phyloP scores from a whole-genome alignment of 2,329 filamentous ascomycete species.

The Pseudopyrenochaeta lycopersici region DNA sequence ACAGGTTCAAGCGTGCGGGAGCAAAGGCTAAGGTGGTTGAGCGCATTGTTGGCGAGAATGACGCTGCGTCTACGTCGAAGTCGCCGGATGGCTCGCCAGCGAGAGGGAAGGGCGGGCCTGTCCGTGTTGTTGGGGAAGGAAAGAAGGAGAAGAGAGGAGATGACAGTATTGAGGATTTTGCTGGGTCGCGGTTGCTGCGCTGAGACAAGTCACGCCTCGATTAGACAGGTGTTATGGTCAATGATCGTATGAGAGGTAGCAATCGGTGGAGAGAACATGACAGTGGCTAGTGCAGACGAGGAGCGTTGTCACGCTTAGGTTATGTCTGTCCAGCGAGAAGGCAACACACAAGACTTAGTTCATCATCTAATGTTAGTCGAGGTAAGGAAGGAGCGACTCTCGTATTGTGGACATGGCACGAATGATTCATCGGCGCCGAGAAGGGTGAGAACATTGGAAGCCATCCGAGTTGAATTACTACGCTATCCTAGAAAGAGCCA shows the following conservation, averaged over 20 bases:
- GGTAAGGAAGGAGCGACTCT: not conserved
- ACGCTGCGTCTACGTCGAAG: conserved; percentile 2
- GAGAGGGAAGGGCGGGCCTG: conserved; percentile 20
- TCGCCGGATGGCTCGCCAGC: conserved; percentile 43
- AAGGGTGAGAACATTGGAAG: conserved; percentile 5
- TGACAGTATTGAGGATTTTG: conserved; percentile 48
- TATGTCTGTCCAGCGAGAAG: too few relatives aligned
- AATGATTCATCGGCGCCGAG: not conserved
- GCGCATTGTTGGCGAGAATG: conserved; percentile 64
- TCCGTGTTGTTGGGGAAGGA: conserved; percentile 24
- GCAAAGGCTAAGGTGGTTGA: conserved; percentile 88
- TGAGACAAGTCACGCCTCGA: conserved; percentile 13
- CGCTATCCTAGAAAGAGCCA: conserved; percentile 36
- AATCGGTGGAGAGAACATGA: too few relatives aligned
- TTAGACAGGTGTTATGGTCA: too few relatives aligned
- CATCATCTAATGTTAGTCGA: not conserved
- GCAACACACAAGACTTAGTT: conserved; percentile 2
- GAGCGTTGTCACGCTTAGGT: too few relatives aligned
- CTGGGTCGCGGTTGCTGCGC: conserved; percentile 35
- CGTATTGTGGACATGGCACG: not conserved
- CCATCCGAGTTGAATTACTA: conserved; percentile 33
- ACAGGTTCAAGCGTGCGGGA: conserved; percentile 81
- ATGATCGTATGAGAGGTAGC: too few relatives aligned
- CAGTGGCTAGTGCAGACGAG: too few relatives aligned
- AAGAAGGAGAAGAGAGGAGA: conserved; percentile 28